Conservation (phyloP, 1,284 basidiomycete species). For the Ustilago bromivora region DNA sequence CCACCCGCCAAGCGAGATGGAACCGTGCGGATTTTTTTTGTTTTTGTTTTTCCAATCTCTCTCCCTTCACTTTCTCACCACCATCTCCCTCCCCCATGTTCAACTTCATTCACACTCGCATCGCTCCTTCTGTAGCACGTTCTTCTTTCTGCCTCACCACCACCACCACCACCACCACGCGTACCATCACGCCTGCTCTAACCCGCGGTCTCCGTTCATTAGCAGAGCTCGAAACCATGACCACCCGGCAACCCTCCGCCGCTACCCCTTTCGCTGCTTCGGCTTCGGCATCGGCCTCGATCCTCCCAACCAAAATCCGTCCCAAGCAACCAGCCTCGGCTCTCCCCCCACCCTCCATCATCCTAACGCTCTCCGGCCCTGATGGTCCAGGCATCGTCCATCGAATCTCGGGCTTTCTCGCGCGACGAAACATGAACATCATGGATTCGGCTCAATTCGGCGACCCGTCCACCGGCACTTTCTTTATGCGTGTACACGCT, state of each 20-base stretch:
- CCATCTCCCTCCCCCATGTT: conserved; percentile 28
- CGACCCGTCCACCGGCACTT: conserved; percentile 61
- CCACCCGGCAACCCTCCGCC: conserved; percentile 15
- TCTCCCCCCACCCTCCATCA: conserved; percentile 65
- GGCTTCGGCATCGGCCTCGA: conserved; percentile 13
- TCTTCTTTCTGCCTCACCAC: background rate
- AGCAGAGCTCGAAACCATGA: conserved; percentile 54
- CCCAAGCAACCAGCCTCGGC: conserved; percentile 70
- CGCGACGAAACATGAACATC: conserved; percentile 63
- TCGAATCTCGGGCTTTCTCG: conserved; percentile 61
- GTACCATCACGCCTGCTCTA: background rate
- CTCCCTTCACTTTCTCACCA: conserved; percentile 4
- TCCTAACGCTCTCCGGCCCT: conserved; percentile 66
- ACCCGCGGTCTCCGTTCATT: conserved; percentile 52
- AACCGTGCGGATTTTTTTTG: background rate
- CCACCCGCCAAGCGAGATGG: background rate
- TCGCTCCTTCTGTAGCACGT: conserved; percentile 14
- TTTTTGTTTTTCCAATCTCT: background rate
- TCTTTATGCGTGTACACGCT: conserved; percentile 69
- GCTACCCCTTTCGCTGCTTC: conserved; percentile 55
- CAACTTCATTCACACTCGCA: conserved; percentile 40
- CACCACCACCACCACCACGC: background rate
- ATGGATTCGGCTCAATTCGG: conserved; percentile 67
- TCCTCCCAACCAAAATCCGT: conserved; percentile 41
- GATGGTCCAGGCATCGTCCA: conserved; percentile 65